These are phyloP conservation scores for Globisporangium splendens DNA, from an alignment of 352 stramenopile genomes.

Conservation along the genomic window DNA sequence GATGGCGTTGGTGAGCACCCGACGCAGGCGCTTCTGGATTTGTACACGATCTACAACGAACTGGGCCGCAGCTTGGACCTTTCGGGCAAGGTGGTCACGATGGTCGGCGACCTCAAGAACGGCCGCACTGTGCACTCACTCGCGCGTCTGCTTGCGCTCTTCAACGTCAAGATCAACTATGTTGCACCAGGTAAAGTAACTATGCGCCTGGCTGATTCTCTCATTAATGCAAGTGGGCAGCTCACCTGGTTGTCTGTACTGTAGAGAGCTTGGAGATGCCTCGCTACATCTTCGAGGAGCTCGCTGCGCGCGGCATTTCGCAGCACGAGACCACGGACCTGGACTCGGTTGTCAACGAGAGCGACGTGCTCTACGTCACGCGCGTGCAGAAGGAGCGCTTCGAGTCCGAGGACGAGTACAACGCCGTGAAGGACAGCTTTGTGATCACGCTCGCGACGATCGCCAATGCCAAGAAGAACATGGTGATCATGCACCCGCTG, in stretches of 20 bases:
- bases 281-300: conserved; percentile 74
- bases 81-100: conserved; percentile 90
- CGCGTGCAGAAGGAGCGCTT: conserved; percentile 98
- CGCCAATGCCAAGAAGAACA: conserved; percentile 81
- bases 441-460: conserved; percentile 69
- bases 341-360: conserved; percentile 85
- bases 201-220: conserved; percentile 1
- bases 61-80: conserved; percentile 57
- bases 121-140: conserved; percentile 98
- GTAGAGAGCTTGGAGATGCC: conserved; percentile 81
- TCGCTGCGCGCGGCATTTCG: conserved; percentile 59
- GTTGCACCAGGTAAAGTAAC: conserved; percentile 65
- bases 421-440: conserved; percentile 92
- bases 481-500: conserved; percentile 98
- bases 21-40: conserved; percentile 97
- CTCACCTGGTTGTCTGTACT: neutral
- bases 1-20: conserved; percentile 98
- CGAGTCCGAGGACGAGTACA: conserved; percentile 91
- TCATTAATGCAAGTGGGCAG: neutral
- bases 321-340: conserved; percentile 87
- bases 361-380: conserved; percentile 98
- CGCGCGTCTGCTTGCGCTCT: conserved; percentile 92
- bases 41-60: conserved; percentile 96
- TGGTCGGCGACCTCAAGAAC: conserved; percentile 99
- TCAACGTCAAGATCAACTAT: conserved; percentile 90